Evolutionary conservation across 2,329 filamentous ascomycete genomes (phyloP), one percentile per base, ranked within the genome.

Genomic region (Fusarium sterilihyphosum): DNA sequence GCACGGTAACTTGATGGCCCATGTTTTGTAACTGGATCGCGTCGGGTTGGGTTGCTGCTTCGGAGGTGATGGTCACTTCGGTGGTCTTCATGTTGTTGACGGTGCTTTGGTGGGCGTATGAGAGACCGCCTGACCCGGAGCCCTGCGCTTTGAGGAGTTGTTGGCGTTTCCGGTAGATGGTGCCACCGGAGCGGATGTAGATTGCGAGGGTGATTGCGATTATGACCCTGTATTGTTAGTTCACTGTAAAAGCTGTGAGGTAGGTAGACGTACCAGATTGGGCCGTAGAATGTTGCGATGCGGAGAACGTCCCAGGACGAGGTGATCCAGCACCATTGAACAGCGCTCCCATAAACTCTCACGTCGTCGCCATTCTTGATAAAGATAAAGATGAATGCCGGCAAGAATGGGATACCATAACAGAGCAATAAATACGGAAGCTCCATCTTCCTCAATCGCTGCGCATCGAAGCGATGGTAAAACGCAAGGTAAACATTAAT

Each of bases 401-500:
- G 61, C 22, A 66, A 2, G 16, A 66, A 66, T 0, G 64, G 64
- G 2, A 59, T 43, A 1, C 64, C 64, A 0, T 67, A 67, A 1
- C 64, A 67, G 8, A 37, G 8, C 1, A 44, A 0, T 2, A 67
- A 12, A 12, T 67, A 66, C 1, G 37, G 61, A 0, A 65, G 0
- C 35, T 66, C 64, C 64, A 67, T 66, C 24, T 38, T 66, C 0
- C 64, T 33, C 0, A 67, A 14, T 11, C 64, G 50, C 4, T 50
- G 61, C 7, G 64, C 64, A 5, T 67, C 64, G 16, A 59, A 67
- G 2, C 64, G 64, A 6, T 67, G 26, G 3, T 67, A 66, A 3
- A 67, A 67, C 2, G 64, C 64, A 3, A 67, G 61, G 13, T 67
- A 67, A 2, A 67, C 64, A 35, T 67, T 67, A n/a, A 67, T 56